Evolutionary conservation across 108 stramenopile genomes (phyloP), one percentile per base, ranked within the genome.

Genomic region (Fistulifera solaris): DNA sequence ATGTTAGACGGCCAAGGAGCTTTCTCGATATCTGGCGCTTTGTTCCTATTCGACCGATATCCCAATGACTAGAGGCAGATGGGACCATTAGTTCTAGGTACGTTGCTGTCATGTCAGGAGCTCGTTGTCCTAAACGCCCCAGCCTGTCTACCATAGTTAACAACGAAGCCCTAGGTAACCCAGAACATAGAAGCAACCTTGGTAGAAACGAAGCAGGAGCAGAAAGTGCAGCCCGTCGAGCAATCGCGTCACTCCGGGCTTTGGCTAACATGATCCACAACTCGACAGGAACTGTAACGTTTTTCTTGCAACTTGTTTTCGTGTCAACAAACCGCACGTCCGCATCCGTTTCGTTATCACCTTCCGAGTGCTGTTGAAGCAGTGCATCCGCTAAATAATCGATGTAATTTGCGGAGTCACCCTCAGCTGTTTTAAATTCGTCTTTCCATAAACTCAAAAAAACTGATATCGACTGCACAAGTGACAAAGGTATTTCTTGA

Each of bases 231-330:
- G 80, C 78, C 23, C 72, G 58, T 26, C 71, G 73, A 7, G 79
- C 81, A 31, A 87, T 78, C 6, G 58, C 31, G 41, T 76, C 76
- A 54, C 74, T 70, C 23, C 72, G 65, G 25, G 80, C 67, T 56
- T 70, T 76, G 14, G 77, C 79, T 18, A 87, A 70, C 69, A 78
- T 77, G 5, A 81, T 77, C 86, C 86, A 87, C 72, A 74, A 40
- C n/a, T 41, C 17, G 22, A 23, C 18, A 2, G 58, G 23, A 14
- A 59, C 31, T 6, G 31, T 8, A 8, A 35, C 8, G 31, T 35
- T 35, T 35, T 35, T 3, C 8, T 35, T 35, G 31, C 6, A 35
- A 35, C 31, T 8, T 35, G 31, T 35, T 35, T 35, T 35, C n/a
- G 31, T 6, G 8, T 8, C 8, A 8, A 35, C 31, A 35, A 35